Evolutionary conservation across 805 yeast genomes (phyloP), one percentile per base, ranked within the genome.

Genomic region (Teunomyces pallodes): DNA sequence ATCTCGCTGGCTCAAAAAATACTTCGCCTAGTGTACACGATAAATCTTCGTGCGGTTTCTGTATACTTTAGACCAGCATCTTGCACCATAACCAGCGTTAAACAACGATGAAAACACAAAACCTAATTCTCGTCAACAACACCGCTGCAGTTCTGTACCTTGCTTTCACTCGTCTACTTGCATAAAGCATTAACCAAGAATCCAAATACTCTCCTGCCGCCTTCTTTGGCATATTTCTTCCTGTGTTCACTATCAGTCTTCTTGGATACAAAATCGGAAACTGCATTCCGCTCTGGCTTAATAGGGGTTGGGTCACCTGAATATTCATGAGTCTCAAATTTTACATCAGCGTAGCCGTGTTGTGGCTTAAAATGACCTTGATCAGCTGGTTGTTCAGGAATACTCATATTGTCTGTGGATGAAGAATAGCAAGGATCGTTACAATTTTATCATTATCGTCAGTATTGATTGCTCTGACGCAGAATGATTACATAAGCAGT

Each of bases 301-400:
- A 68, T 43, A 3, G 74, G 70, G 2, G 74, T 69, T 10, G 74
- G 74, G 26, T 64, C 36, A 47, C 59, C 74, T 27, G 48, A 54
- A 49, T 68, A 69, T 46, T 56, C 53, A 10, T 66, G 70, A 12
- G 72, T 64, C 31, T 64, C 49, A 35, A 67, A 52, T 17, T 64
- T 45, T 42, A 65, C 43, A 38, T 62, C 65, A 20, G 58, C 59
- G 42, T 69, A 69, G 2, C 74, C 74, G 28, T 62, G 57, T 52
- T 69, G 74, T 8, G 57, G 56, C 7, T 46, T 45, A 27, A 66
- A 63, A 9, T 57, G 60, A 6, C 63, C 67, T 1, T 62, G 58
- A 31, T 65, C 58, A 5, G 59, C 45, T 12, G 74, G 74, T 7
- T 40, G 46, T 52, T 66, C 67, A 9, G 74, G 70, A 39, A 69